Evolutionary conservation across 75 land plant species (phyloP).

Genomic region (Larix kaempferi): DNA sequence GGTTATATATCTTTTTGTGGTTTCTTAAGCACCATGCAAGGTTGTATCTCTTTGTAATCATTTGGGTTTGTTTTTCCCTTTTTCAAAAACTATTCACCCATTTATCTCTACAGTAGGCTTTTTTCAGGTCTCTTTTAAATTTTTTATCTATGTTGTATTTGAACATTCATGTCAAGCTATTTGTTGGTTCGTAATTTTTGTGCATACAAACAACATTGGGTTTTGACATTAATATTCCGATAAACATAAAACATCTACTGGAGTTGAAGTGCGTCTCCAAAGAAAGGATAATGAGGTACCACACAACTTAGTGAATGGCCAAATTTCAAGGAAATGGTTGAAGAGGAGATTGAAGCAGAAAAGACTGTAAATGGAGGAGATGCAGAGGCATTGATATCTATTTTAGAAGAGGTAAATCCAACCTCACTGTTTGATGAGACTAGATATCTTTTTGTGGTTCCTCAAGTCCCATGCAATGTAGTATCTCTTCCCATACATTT

Average conservation of each 20-base stretch:
- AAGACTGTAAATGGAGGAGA: too few relatives aligned
- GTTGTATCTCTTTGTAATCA: background rate
- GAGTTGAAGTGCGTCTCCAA: background rate
- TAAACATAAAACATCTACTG: background rate
- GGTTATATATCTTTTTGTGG: background rate
- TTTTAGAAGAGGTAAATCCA: too few relatives aligned
- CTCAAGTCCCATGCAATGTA: too few relatives aligned
- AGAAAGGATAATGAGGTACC: constrained; percentile 11
- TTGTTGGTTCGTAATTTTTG: background rate
- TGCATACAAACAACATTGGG: background rate
- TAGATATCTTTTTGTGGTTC: too few relatives aligned
- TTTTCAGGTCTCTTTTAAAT: background rate
- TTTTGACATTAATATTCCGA: background rate
- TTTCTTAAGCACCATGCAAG: too few relatives aligned
- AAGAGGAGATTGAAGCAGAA: too few relatives aligned
- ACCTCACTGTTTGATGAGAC: too few relatives aligned
- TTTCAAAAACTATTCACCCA: background rate
- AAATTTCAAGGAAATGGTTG: too few relatives aligned
- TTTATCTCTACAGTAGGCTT: background rate
- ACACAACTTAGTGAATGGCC: constrained; percentile 23
- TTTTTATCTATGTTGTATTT: background rate
- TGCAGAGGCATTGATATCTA: too few relatives aligned
- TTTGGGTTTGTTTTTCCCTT: background rate
- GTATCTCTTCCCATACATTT: too few relatives aligned
- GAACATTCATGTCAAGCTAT: background rate